These are phyloP conservation scores for Ensete glaucum DNA, from an alignment of 176 grass and related monocot species.

Conservation along the genomic window DNA sequence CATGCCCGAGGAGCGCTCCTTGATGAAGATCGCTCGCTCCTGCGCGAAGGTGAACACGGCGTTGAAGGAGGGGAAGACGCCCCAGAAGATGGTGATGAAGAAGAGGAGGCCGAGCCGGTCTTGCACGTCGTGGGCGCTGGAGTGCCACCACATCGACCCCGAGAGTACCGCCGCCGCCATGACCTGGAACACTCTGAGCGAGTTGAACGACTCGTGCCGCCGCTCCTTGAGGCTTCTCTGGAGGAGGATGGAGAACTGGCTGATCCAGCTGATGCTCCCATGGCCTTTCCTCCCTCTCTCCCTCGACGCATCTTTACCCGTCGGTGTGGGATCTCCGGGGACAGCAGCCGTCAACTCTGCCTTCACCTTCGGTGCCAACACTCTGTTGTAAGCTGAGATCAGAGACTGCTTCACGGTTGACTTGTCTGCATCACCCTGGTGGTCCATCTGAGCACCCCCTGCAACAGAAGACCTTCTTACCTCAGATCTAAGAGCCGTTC, in stretches of 20 bases:
- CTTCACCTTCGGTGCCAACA: constrained; percentile 51
- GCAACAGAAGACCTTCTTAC: neutral
- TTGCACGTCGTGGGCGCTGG: constrained; percentile 34
- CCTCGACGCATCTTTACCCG: neutral
- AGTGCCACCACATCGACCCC: constrained; percentile 91
- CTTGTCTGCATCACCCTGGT: constrained; percentile 29
- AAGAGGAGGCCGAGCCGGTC: constrained; percentile 94
- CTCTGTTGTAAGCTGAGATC: constrained; percentile 54
- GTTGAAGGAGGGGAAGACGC: constrained; percentile 96
- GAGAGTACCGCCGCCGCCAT: constrained; percentile 64
- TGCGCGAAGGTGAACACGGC: constrained; percentile 87
- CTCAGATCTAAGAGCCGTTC: too few relatives aligned
- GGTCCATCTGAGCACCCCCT: constrained; percentile 74
- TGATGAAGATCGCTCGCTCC: constrained; percentile 48
- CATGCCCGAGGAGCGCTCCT: constrained; percentile 79
- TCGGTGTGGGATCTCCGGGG: neutral
- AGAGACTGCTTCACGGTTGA: constrained; percentile 56
- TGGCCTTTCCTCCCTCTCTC: constrained; percentile 11
- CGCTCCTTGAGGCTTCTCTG: constrained; percentile 86
- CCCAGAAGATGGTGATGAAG: constrained; percentile 99
- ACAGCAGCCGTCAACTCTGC: constrained; percentile 28
- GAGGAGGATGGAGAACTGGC: constrained; percentile 77
- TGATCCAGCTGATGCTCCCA: constrained; percentile 40
- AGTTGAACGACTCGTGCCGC: constrained; percentile 85
- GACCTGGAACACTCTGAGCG: constrained; percentile 77